Percentiles rank a stretch among this genome's conserved stretches.
phyloP scores from a whole-genome alignment of 495 filamentous ascomycete genomes.

The Penicillium angulare region DNA sequence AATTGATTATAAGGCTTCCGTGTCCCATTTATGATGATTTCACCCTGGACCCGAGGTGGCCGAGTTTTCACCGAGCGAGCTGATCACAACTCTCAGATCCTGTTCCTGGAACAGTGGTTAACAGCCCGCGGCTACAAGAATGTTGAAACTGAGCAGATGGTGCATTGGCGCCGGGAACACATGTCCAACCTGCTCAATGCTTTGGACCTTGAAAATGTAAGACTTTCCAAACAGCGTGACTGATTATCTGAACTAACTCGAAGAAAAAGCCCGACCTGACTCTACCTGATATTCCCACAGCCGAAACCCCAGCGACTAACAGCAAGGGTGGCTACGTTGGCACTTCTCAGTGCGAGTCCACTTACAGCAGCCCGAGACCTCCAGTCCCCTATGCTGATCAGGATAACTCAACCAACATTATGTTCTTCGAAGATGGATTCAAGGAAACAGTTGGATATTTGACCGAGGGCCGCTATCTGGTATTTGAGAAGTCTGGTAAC shows the following conservation, averaged over 20 bases:
- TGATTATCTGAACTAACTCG: background rate
- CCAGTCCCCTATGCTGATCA: slow-evolving; percentile 50
- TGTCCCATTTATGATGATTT: slow-evolving; percentile 55
- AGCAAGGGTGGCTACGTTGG: slow-evolving; percentile 42
- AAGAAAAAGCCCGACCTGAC: slow-evolving; percentile 41
- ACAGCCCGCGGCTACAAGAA: slow-evolving; percentile 48
- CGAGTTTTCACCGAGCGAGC: slow-evolving; percentile 55
- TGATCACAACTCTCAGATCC: slow-evolving; percentile 58
- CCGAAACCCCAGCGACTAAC: slow-evolving; percentile 35
- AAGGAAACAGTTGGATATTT: slow-evolving; percentile 51
- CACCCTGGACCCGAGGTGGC: slow-evolving; percentile 55
- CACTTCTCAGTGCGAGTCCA: slow-evolving; percentile 39
- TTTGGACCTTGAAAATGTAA: slow-evolving; percentile 48
- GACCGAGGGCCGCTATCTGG: slow-evolving; percentile 52
- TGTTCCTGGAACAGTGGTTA: slow-evolving; percentile 56
- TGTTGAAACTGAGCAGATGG: slow-evolving; percentile 48
- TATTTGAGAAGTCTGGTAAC: slow-evolving; percentile 23
- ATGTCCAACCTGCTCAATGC: slow-evolving; percentile 56
- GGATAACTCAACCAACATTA: slow-evolving; percentile 22
- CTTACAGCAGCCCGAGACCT: slow-evolving; percentile 34
- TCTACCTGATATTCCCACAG: slow-evolving; percentile 43
- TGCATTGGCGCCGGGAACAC: slow-evolving; percentile 49
- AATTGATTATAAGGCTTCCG: slow-evolving; percentile 36
- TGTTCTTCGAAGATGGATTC: slow-evolving; percentile 50
- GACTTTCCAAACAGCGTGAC: background rate